phyloP scores from a whole-genome alignment of 31 red algal genomes.

The Bonnemaisonia californica region DNA sequence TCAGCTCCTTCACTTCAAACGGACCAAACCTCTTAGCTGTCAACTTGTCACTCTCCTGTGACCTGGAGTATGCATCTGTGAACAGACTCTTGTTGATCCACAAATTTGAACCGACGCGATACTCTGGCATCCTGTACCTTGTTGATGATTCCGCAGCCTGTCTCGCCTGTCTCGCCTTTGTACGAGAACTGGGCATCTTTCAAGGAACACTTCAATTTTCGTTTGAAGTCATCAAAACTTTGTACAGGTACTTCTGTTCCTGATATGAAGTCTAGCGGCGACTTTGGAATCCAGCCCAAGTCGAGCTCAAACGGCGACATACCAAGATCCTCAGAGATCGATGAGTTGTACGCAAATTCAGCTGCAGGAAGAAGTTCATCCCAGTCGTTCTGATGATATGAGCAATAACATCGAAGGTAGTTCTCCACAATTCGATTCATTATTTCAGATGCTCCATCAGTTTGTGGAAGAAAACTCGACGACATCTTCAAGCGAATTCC shows the following conservation, averaged over 20 bases:
- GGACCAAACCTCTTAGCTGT: background rate
- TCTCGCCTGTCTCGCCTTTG: too few species aligned
- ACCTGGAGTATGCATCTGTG: background rate
- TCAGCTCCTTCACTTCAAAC: background rate
- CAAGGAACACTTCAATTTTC: background rate
- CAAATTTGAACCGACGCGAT: constrained; percentile 15
- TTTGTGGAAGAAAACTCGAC: background rate
- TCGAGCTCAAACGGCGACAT: constrained; percentile 25
- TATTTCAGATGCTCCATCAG: constrained; percentile 23
- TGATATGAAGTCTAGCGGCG: background rate
- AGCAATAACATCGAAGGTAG: constrained; percentile 17
- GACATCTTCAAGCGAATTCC: background rate
- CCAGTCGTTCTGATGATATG: constrained; percentile 19
- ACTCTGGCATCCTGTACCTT: background rate
- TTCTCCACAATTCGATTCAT: constrained; percentile 18
- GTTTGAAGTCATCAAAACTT: constrained; percentile 1
- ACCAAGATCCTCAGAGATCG: background rate
- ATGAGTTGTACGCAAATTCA: constrained; percentile 42
- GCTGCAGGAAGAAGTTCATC: constrained; percentile 26
- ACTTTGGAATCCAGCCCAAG: constrained; percentile 11
- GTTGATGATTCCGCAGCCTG: background rate
- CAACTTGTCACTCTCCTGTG: background rate
- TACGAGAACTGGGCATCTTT: too few species aligned
- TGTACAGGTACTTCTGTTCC: background rate
- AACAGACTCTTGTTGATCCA: background rate